Evolutionary conservation across 164 flowering plant genomes (phyloP).

Genomic region (Annona squamosa): DNA sequence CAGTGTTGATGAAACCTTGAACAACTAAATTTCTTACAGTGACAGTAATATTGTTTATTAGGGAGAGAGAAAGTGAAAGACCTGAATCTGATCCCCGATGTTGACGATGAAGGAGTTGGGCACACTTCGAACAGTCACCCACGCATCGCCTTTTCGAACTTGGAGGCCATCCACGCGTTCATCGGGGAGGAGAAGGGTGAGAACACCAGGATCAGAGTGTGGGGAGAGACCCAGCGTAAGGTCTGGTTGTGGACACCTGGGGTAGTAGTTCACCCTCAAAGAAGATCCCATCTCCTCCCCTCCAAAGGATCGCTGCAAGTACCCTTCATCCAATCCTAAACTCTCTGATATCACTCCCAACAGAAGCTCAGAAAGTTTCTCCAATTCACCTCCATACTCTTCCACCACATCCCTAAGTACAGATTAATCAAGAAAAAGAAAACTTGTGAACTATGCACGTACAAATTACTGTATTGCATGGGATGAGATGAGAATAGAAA

Average conservation of each 20-base stretch:
- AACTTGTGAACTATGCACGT: too few relatives aligned
- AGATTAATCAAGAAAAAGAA: neutral
- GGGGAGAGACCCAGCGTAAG: constrained; percentile 73
- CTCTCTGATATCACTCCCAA: constrained; percentile 46
- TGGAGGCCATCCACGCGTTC: constrained; percentile 73
- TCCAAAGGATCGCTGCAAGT: constrained; percentile 54
- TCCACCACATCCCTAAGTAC: constrained; percentile 50
- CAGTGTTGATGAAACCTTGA: too few relatives aligned
- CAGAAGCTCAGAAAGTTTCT: constrained; percentile 43
- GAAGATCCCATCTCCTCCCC: constrained; percentile 66
- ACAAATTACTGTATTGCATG: too few relatives aligned
- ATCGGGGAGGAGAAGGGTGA: constrained; percentile 60
- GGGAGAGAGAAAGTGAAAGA: neutral
- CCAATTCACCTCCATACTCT: constrained; percentile 48
- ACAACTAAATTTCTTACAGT: too few relatives aligned
- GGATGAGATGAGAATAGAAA: neutral
- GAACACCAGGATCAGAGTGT: constrained; percentile 89
- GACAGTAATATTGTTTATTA: too few relatives aligned
- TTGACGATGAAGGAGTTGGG: constrained; percentile 69
- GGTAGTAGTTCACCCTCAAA: constrained; percentile 67
- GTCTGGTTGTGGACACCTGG: constrained; percentile 84
- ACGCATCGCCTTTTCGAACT: constrained; percentile 39
- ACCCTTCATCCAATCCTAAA: constrained; percentile 45
- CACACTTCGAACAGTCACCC: constrained; percentile 74
- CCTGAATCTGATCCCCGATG: constrained; percentile 92